phyloP scores from a whole-genome alignment of 495 filamentous ascomycete species.

The Peziza echinospora region DNA sequence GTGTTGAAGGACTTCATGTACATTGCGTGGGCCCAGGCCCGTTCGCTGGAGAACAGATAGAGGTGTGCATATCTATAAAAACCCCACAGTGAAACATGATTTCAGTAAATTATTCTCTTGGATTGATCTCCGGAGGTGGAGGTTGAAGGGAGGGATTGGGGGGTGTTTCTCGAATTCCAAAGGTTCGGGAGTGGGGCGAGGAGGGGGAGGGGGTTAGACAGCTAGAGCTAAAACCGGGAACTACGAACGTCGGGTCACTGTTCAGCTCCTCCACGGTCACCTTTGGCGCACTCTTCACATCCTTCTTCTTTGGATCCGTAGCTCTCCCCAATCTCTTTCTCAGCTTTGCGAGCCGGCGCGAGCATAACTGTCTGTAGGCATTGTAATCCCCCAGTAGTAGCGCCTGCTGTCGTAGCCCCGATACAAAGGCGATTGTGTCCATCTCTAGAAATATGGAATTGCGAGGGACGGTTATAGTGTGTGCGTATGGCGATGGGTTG shows the following conservation, averaged over 20 bases:
- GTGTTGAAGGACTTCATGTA: slow-evolving; percentile 69
- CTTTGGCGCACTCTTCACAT: slow-evolving; percentile 61
- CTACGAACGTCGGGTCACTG: slow-evolving; percentile 49
- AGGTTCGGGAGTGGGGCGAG: too few species aligned
- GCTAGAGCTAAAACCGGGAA: not conserved
- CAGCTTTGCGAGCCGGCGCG: slow-evolving; percentile 58
- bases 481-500: too few species aligned
- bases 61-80: slow-evolving; percentile 48
- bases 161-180: too few species aligned
- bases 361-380: slow-evolving; percentile 59
- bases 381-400: slow-evolving; percentile 74
- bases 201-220: too few species aligned
- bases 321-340: slow-evolving; percentile 59
- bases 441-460: too few species aligned
- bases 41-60: slow-evolving; percentile 63
- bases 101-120: too few species aligned
- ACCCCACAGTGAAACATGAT: slow-evolving; percentile 9
- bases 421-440: slow-evolving; percentile 77
- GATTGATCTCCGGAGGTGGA: too few species aligned
- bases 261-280: slow-evolving; percentile 60
- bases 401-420: slow-evolving; percentile 53
- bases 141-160: too few species aligned
- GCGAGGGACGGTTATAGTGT: too few species aligned
- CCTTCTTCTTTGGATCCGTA: slow-evolving; percentile 43
- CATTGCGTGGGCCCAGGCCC: slow-evolving; percentile 94